Evolutionary conservation across 2,329 filamentous ascomycete genomes (phyloP), one percentile per base, ranked within the genome.

Genomic region (Rutstroemia sp.): DNA sequence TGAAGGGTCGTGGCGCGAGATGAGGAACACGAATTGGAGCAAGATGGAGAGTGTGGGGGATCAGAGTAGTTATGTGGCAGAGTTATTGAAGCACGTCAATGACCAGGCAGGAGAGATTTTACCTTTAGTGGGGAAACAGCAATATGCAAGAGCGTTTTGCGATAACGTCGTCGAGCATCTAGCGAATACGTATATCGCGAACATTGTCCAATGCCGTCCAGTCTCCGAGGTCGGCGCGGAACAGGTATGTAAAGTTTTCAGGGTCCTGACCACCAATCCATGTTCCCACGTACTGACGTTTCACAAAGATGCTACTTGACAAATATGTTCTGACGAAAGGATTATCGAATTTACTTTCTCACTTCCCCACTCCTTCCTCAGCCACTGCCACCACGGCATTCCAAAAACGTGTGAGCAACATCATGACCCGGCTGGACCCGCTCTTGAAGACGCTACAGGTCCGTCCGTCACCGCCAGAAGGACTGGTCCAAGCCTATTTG

Each of bases 381-480:
- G 44, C 60, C 16, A 62, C 59, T 12, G 60, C 61, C 19, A 64
- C 61, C 19, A 72, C 77, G 9, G 80, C 84, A 60, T 97, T 94
- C 70, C 79, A 89, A 63, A 95, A 95, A 73, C 87, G 94, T 48
- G 89, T 96, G 50, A 89, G 87, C 67, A 81, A 85, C 58, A 87
- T 83, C 67, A 94, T 96, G 79, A 83, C 84, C 57, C 89, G 91
- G 63, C 86, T 97, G 62, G 92, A 97, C 67, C 88, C 90, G 0
- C 81, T 99, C 21, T 86, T 99, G 65, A 99, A 99, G 73, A 97
- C 94, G 2, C 81, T 99, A 3, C 94, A 99, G 76, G 92, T 99
- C 48, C 89, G 89, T 27, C 84, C 92, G 2, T 89, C 88, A 4
- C 94, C 94, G 0, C 88, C 92, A 0, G 94, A 99, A 75, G 92